Conservation (phyloP, 352 stramenopile genomes). For the Aphanomyces stellatus region DNA sequence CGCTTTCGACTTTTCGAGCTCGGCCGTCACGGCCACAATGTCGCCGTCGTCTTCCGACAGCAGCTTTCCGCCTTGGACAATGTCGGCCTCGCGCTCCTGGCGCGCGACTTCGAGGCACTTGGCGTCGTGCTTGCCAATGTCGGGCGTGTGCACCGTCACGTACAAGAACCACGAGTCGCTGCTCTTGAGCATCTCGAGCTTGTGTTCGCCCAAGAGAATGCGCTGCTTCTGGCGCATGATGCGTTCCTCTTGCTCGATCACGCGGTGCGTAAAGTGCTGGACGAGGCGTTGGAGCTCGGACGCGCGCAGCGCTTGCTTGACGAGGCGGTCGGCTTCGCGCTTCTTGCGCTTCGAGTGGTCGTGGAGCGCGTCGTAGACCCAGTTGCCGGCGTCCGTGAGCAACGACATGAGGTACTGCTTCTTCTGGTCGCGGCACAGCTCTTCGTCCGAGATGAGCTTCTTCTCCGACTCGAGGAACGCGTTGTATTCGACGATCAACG, state of each 20-base stretch:
- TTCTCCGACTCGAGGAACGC: slow-evolving; percentile 60
- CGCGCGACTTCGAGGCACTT: slow-evolving; percentile 65
- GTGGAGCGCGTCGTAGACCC: slow-evolving; percentile 74
- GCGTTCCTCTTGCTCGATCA: slow-evolving; percentile 84
- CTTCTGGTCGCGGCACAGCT: slow-evolving; percentile 83
- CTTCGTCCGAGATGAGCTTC: slow-evolving; percentile 68
- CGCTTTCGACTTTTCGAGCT: slow-evolving; percentile 49
- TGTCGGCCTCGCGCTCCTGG: slow-evolving; percentile 54
- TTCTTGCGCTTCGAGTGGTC: slow-evolving; percentile 84
- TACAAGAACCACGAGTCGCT: slow-evolving; percentile 87
- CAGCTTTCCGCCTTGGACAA: slow-evolving; percentile 70
- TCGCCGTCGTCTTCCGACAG: slow-evolving; percentile 79
- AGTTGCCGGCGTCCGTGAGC: slow-evolving; percentile 83
- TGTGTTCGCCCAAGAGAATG: slow-evolving; percentile 83
- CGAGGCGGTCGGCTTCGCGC: slow-evolving; percentile 71
- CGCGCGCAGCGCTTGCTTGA: slow-evolving; percentile 73
- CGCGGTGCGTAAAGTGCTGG: slow-evolving; percentile 83
- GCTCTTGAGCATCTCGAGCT: slow-evolving; percentile 87
- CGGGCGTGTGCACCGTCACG: slow-evolving; percentile 59
- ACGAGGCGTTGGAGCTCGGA: slow-evolving; percentile 81
- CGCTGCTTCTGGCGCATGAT: slow-evolving; percentile 88
- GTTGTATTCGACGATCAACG: slow-evolving; percentile 68
- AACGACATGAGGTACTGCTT: slow-evolving; percentile 76
- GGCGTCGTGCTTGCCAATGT: slow-evolving; percentile 78
- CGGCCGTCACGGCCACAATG: slow-evolving; percentile 60